Percentiles rank a stretch among this genome's conserved stretches.
Evolutionary conservation across 768 basidiomycete genomes (phyloP).

Genomic region (Auriscalpium microsporum): DNA sequence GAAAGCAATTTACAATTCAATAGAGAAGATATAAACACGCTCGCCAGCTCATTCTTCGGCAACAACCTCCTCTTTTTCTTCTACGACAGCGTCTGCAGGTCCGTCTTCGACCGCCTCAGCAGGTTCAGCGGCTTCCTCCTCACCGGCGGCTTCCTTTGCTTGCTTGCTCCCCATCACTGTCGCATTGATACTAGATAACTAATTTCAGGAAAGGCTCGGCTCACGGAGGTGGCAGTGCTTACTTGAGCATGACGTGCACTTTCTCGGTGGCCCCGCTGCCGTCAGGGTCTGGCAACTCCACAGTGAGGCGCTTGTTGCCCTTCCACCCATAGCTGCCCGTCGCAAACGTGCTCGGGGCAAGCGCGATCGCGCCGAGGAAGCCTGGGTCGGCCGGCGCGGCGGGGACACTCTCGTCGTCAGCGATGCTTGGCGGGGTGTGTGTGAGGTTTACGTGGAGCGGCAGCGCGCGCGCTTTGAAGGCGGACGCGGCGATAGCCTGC

Average conservation of each 20-base stretch:
- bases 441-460: slow-evolving; percentile 65
- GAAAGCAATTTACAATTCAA: too few relatives aligned
- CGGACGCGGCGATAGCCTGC: slow-evolving; percentile 39
- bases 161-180: slow-evolving; percentile 66
- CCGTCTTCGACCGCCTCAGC: slow-evolving; percentile 16
- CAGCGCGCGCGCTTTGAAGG: slow-evolving; percentile 57
- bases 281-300: slow-evolving; percentile 51
- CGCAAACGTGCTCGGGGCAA: slow-evolving; percentile 51
- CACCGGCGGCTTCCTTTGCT: slow-evolving; percentile 30
- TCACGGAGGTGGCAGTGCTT: slow-evolving; percentile 23
- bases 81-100: background rate
- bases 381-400: slow-evolving; percentile 45
- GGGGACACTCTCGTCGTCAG: slow-evolving; percentile 27
- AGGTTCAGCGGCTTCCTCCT: slow-evolving; percentile 23
- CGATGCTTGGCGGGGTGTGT: slow-evolving; percentile 46
- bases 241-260: slow-evolving; percentile 71
- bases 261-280: slow-evolving; percentile 46
- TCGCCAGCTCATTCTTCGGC: background rate
- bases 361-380: slow-evolving; percentile 45
- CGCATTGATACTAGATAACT: slow-evolving; percentile 56
- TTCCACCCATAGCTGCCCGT: slow-evolving; percentile 87
- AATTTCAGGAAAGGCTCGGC: background rate
- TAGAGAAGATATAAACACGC: too few relatives aligned
- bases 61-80: background rate
- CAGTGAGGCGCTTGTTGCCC: slow-evolving; percentile 54